phyloP scores from a whole-genome alignment of 306 rosid genomes.

The Medicago ruthenica region DNA sequence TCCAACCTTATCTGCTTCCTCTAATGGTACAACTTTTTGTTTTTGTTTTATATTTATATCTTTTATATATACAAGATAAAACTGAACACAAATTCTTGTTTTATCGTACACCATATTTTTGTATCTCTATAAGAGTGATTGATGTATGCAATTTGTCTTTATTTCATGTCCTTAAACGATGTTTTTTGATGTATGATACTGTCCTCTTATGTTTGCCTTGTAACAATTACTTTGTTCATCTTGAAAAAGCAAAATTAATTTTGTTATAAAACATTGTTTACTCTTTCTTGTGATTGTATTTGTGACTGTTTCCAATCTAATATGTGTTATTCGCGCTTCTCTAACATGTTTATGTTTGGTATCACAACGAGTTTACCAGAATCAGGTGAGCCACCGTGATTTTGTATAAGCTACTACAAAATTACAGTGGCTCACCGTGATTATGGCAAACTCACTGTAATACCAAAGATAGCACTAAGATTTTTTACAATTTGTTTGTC shows the following conservation, averaged over 20 bases:
- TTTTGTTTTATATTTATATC: conserved; percentile 13
- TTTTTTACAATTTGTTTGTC: conserved; percentile 21
- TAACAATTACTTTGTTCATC: conserved; percentile 7
- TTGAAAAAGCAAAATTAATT: neutral
- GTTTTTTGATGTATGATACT: conserved; percentile 23
- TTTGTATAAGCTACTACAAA: too few species aligned
- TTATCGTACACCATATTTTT: conserved; percentile 37
- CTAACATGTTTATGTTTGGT: neutral
- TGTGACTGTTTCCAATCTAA: neutral
- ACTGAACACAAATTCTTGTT: conserved; percentile 13
- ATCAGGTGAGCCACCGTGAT: too few species aligned
- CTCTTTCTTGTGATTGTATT: neutral
- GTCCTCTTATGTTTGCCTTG: conserved; percentile 16
- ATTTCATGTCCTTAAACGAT: conserved; percentile 33
- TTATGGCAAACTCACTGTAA: too few species aligned
- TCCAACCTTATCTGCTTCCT: conserved; percentile 42
- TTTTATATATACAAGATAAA: neutral
- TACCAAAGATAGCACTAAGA: neutral
- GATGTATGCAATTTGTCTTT: conserved; percentile 39
- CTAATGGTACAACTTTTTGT: conserved; percentile 45
- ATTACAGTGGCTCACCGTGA: too few species aligned
- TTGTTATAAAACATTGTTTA: neutral
- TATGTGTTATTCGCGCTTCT: neutral
- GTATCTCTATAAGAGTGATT: neutral
- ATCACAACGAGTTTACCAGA: too few species aligned